Percentiles rank a stretch among this genome's conserved stretches.
These are phyloP conservation scores for Spathaspora boniae DNA, from an alignment of 805 yeast genomes.

Conservation along the genomic window DNA sequence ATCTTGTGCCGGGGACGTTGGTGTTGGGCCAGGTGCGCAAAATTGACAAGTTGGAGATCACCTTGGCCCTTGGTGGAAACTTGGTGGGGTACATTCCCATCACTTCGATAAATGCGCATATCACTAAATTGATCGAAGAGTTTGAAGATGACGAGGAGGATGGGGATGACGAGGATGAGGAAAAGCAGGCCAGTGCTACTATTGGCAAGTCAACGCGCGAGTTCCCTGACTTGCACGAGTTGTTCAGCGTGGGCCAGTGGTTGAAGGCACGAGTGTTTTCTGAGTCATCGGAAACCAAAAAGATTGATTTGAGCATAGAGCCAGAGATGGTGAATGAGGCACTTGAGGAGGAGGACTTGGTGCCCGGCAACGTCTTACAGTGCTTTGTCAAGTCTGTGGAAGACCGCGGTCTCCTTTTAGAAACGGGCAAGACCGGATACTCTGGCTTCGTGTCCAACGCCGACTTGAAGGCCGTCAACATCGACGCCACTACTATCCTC, in stretches of 20 bases:
- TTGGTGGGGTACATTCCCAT: constrained; percentile 76
- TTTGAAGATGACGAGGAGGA: constrained; percentile 43
- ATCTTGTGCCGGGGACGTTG: constrained; percentile 64
- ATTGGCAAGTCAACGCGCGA: constrained; percentile 27
- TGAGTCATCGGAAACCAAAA: constrained; percentile 42
- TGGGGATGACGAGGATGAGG: constrained; percentile 35
- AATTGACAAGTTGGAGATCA: constrained; percentile 60
- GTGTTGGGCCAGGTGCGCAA: constrained; percentile 74
- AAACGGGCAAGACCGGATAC: constrained; percentile 55
- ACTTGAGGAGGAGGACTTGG: constrained; percentile 63
- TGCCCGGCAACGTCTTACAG: constrained; percentile 64
- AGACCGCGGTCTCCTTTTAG: constrained; percentile 86
- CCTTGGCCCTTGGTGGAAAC: constrained; percentile 74
- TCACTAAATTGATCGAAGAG: constrained; percentile 55
- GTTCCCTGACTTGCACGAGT: constrained; percentile 52
- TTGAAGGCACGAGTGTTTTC: constrained; percentile 72
- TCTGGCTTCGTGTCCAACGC: constrained; percentile 76
- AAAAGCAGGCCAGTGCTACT: not conserved
- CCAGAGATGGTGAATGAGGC: constrained; percentile 66
- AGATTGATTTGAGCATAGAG: constrained; percentile 68
- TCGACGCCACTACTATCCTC: constrained; percentile 32
- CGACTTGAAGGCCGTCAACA: constrained; percentile 45
- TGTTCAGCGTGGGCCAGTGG: constrained; percentile 79
- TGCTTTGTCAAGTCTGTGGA: constrained; percentile 76
- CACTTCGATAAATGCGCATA: constrained; percentile 63